Percentiles rank a stretch among this genome's conserved stretches.
Conservation (phyloP, 1,284 basidiomycete species). For the Coniophora puteana region DNA sequence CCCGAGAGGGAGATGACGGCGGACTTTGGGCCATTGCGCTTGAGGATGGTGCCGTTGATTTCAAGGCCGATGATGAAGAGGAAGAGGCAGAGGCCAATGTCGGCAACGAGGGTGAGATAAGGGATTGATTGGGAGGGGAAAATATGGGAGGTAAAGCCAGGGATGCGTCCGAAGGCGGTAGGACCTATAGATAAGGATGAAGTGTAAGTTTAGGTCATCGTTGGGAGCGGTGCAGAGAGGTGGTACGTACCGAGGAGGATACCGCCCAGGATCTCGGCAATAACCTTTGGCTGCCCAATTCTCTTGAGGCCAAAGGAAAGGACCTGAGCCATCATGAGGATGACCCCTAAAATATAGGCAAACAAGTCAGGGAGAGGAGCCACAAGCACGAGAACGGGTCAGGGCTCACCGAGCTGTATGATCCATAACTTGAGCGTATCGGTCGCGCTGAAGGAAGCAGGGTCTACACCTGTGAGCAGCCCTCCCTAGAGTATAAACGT, state of each 20-base stretch:
- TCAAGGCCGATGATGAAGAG: constrained; percentile 89
- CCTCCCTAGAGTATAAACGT: constrained; percentile 39
- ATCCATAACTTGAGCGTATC: constrained; percentile 73
- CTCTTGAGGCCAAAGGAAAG: constrained; percentile 54
- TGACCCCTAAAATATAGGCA: constrained; percentile 47
- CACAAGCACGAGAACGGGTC: neutral
- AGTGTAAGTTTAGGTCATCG: neutral
- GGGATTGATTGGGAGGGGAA: constrained; percentile 76
- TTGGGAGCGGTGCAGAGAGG: neutral
- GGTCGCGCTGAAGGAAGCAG: constrained; percentile 43
- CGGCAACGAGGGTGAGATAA: constrained; percentile 79
- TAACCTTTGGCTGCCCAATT: constrained; percentile 68
- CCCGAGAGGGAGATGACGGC: constrained; percentile 61
- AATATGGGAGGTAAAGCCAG: constrained; percentile 42
- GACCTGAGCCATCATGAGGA: constrained; percentile 61
- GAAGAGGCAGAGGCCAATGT: constrained; percentile 87
- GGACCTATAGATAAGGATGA: constrained; percentile 38
- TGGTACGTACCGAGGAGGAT: constrained; percentile 55
- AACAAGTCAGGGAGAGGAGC: neutral
- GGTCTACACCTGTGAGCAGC: constrained; percentile 51
- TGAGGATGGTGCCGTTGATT: constrained; percentile 80
- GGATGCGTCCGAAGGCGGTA: constrained; percentile 43
- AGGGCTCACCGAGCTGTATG: constrained; percentile 53
- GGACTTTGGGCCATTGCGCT: constrained; percentile 69
- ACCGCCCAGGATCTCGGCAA: constrained; percentile 75